phyloP scores from a whole-genome alignment of 352 stramenopile genomes.

The Globisporangium recalcitrans region DNA sequence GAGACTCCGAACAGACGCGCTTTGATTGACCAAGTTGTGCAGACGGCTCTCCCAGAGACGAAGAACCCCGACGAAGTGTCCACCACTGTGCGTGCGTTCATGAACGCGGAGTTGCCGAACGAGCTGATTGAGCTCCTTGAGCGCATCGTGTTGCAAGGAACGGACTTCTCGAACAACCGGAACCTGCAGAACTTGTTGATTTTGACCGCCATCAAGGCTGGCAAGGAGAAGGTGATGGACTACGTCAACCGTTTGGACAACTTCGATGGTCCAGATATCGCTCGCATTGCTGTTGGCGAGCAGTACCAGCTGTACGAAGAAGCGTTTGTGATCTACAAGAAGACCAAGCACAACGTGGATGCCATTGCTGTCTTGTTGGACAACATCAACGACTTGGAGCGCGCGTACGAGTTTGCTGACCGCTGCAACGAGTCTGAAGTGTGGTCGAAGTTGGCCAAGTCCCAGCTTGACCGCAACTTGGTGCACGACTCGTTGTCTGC shows the following conservation, averaged over 20 bases:
- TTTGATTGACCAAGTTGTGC: slow-evolving; percentile 99
- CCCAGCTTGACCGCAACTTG: slow-evolving; percentile 95
- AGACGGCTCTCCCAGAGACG: slow-evolving; percentile 98
- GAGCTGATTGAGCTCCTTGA: slow-evolving; percentile 99
- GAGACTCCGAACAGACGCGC: slow-evolving; percentile 91
- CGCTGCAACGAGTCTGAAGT: slow-evolving; percentile 98
- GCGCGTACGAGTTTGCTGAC: slow-evolving; percentile 98
- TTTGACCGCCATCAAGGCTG: slow-evolving; percentile 98
- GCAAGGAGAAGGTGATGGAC: slow-evolving; percentile 97
- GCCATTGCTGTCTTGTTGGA: slow-evolving; percentile 91
- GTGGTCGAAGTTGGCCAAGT: slow-evolving; percentile 98
- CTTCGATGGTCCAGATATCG: slow-evolving; percentile 99
- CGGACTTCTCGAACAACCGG: slow-evolving; percentile 99
- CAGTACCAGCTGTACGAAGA: slow-evolving; percentile 99
- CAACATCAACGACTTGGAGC: slow-evolving; percentile 97
- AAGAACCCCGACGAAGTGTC: slow-evolving; percentile 99
- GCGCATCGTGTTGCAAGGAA: slow-evolving; percentile 99
- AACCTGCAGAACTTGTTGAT: slow-evolving; percentile 99
- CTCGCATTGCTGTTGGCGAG: slow-evolving; percentile 97
- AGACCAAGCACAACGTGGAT: slow-evolving; percentile 96
- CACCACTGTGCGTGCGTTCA: slow-evolving; percentile 99
- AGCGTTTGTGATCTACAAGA: slow-evolving; percentile 99
- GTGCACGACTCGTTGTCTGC: slow-evolving; percentile 96
- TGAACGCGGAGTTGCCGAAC: slow-evolving; percentile 98
- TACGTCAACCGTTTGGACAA: slow-evolving; percentile 99